Percentiles rank a stretch among this genome's conserved stretches.
Evolutionary conservation across 352 stramenopile genomes (phyloP).

Genomic region (Pythium chondricola): DNA sequence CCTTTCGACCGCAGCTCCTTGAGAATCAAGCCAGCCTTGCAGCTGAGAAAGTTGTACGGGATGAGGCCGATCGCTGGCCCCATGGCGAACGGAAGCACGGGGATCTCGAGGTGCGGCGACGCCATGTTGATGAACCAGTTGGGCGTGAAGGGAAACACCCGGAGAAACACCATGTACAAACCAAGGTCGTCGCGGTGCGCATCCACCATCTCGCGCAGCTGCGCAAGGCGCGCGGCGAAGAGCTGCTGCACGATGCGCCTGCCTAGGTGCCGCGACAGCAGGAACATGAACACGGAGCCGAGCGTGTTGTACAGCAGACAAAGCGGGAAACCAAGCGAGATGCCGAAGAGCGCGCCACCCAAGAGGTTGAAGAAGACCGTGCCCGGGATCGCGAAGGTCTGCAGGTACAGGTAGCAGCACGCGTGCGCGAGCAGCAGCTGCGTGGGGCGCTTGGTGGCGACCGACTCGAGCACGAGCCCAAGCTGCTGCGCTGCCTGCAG

Average conservation of each 20-base stretch:
- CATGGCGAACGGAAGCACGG: conserved; percentile 50
- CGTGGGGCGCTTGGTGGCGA: conserved; percentile 29
- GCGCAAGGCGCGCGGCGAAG: conserved; percentile 42
- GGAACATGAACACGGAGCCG: conserved; percentile 70
- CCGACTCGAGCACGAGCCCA: conserved; percentile 51
- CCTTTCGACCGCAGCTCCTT: conserved; percentile 55
- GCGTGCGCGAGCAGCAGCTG: conserved; percentile 61
- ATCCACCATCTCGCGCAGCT: conserved; percentile 51
- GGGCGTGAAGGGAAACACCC: conserved; percentile 77
- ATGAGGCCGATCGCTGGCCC: conserved; percentile 62
- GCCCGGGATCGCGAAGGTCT: conserved; percentile 76
- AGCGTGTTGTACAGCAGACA: conserved; percentile 80
- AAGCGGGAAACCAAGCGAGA: conserved; percentile 62
- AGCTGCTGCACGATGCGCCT: conserved; percentile 42
- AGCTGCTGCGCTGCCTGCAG: conserved; percentile 55
- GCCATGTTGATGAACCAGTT: conserved; percentile 88
- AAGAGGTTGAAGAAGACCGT: conserved; percentile 81
- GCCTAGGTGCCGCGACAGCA: conserved; percentile 56
- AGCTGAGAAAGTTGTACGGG: conserved; percentile 83
- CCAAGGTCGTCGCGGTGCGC: conserved; percentile 63
- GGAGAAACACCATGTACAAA: conserved; percentile 81
- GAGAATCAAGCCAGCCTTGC: conserved; percentile 71
- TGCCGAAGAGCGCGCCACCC: conserved; percentile 62
- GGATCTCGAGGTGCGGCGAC: conserved; percentile 66
- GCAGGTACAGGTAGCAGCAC: conserved; percentile 69